These are phyloP conservation scores for Kurtzmaniella natalensis DNA, from an alignment of 1,139 yeast genomes.

Conservation along the genomic window DNA sequence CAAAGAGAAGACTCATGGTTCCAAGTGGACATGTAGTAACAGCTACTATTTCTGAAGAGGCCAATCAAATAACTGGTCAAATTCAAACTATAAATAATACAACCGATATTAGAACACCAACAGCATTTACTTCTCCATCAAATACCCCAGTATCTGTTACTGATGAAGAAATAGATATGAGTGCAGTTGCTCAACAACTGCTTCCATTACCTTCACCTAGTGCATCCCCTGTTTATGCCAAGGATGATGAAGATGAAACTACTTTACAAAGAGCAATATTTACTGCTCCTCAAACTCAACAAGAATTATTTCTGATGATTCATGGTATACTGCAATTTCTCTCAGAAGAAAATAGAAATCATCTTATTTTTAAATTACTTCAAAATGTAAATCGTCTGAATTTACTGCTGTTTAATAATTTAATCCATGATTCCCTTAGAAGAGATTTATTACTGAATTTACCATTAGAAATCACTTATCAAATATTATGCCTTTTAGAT, in stretches of 20 bases:
- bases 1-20: slow-evolving; percentile 33
- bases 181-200: slow-evolving; percentile 25
- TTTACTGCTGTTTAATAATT: slow-evolving; percentile 60
- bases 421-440: slow-evolving; percentile 57
- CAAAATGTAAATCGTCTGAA: slow-evolving; percentile 64
- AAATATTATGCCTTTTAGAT: slow-evolving; percentile 66
- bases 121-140: slow-evolving; percentile 28
- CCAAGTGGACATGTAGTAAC: slow-evolving; percentile 1
- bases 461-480: slow-evolving; percentile 73
- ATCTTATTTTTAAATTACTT: slow-evolving; percentile 58
- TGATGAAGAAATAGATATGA: slow-evolving; percentile 21
- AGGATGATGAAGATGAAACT: slow-evolving; percentile 8
- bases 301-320: slow-evolving; percentile 36
- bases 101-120: slow-evolving; percentile 27
- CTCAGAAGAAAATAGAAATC: slow-evolving; percentile 35
- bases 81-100: not conserved
- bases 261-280: slow-evolving; percentile 16
- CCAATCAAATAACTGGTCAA: not conserved
- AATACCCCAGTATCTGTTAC: slow-evolving; percentile 38
- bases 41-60: slow-evolving; percentile 1
- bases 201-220: slow-evolving; percentile 65
- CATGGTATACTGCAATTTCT: slow-evolving; percentile 31
- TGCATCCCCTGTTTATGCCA: slow-evolving; percentile 56
- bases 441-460: slow-evolving; percentile 68
- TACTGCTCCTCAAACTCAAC: slow-evolving; percentile 34